phyloP scores from a whole-genome alignment of 1,284 basidiomycete species.

The Thecaphora frezii region DNA sequence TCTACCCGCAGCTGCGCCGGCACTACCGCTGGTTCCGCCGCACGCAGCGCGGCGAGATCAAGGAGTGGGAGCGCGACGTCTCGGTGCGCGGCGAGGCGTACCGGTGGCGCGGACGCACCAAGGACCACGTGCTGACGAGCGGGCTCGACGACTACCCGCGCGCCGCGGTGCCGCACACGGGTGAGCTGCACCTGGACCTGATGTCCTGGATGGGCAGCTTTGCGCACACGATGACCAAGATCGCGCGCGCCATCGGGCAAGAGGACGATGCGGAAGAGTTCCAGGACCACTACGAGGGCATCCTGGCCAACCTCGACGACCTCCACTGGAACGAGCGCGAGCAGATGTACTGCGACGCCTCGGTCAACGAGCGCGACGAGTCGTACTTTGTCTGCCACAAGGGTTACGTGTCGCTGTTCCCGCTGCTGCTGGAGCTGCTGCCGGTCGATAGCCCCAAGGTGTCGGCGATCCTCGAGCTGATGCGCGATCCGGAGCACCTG shows the following conservation, averaged over 20 bases:
- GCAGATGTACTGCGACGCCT: constrained; percentile 88
- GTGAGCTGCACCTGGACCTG: constrained; percentile 87
- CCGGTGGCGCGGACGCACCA: constrained; percentile 87
- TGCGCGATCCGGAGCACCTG: constrained; percentile 76
- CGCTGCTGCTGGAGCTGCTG: constrained; percentile 72
- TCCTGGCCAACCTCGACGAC: constrained; percentile 84
- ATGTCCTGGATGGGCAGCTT: constrained; percentile 90
- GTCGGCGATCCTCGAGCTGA: constrained; percentile 74
- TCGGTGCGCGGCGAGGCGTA: constrained; percentile 85
- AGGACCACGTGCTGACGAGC: constrained; percentile 83
- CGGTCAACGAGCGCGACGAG: constrained; percentile 77
- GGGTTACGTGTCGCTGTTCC: constrained; percentile 91
- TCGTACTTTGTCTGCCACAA: constrained; percentile 79
- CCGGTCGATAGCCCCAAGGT: constrained; percentile 75
- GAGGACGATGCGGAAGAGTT: constrained; percentile 77
- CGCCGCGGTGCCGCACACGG: constrained; percentile 75
- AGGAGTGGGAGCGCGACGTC: constrained; percentile 79
- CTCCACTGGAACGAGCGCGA: constrained; percentile 87
- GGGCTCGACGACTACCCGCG: constrained; percentile 95
- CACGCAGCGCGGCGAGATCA: constrained; percentile 82
- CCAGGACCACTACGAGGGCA: constrained; percentile 73
- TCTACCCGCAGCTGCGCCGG: constrained; percentile 79
- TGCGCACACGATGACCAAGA: constrained; percentile 51
- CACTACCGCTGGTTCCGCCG: constrained; percentile 95
- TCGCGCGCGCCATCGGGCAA: constrained; percentile 67